phyloP scores from a whole-genome alignment of 352 stramenopile species.

The Globisporangium splendens region DNA sequence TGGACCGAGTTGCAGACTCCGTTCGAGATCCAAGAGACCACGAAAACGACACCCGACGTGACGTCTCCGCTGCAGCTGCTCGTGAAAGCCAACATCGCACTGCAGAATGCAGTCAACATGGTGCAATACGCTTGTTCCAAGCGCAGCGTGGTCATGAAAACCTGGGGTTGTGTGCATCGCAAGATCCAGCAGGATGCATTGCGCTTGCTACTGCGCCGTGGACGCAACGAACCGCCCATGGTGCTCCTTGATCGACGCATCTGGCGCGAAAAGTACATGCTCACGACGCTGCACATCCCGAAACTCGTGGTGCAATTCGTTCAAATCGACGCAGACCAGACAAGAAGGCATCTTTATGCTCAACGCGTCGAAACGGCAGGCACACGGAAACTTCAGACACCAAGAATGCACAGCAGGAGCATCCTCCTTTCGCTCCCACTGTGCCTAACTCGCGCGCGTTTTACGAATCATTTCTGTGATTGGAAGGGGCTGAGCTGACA shows the following conservation, averaged over 20 bases:
- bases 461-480: too few species aligned
- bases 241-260: conserved; percentile 46
- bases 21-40: conserved; percentile 53
- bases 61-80: conserved; percentile 41
- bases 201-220: conserved; percentile 36
- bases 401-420: too few species aligned
- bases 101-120: conserved; percentile 72
- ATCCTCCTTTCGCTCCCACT: too few species aligned
- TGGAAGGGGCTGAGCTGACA: too few species aligned
- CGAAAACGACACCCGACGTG: conserved; percentile 32
- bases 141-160: conserved; percentile 38
- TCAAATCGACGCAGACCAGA: not conserved
- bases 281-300: conserved; percentile 41
- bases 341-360: not conserved
- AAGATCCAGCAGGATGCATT: conserved; percentile 57
- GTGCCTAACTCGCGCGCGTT: too few species aligned
- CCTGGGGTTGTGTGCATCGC: conserved; percentile 52
- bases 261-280: conserved; percentile 59
- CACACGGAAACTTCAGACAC: too few species aligned
- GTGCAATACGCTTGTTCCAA: conserved; percentile 71
- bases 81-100: conserved; percentile 44
- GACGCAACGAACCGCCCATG: conserved; percentile 32
- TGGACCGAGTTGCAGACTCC: conserved; percentile 60
- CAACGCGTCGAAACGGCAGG: too few species aligned
- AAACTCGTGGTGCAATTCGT: conserved; percentile 30